phyloP scores from a whole-genome alignment of 2,329 filamentous ascomycete species.

The Botrytis tulipae region DNA sequence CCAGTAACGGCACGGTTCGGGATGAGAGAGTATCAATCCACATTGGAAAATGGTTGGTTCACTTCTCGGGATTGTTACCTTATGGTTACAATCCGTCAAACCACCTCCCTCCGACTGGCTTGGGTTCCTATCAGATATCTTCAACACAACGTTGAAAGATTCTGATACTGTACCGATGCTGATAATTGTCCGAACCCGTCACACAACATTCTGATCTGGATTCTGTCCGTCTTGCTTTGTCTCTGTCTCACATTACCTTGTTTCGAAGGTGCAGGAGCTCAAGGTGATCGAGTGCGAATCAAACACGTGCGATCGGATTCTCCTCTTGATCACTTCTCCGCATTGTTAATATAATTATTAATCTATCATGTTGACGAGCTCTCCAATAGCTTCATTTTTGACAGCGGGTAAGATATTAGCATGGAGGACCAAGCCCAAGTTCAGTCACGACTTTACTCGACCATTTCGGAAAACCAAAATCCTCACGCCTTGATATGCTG shows the following conservation, averaged over 20 bases:
- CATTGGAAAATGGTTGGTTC: conserved; percentile 6
- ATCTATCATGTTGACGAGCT: conserved; percentile 2
- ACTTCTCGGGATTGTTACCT: background rate
- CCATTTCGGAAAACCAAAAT: background rate
- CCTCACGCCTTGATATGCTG: background rate
- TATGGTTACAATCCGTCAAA: conserved; percentile 6
- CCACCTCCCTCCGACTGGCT: conserved; percentile 15
- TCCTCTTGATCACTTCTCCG: background rate
- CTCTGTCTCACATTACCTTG: background rate
- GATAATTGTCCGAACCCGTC: conserved; percentile 15
- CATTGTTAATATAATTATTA: background rate
- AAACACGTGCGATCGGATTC: conserved; percentile 16
- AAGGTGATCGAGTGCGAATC: conserved; percentile 8
- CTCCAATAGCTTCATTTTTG: background rate
- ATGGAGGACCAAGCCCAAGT: conserved; percentile 1
- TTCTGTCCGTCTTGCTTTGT: background rate
- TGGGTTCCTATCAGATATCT: conserved; percentile 3
- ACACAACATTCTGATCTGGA: conserved; percentile 8
- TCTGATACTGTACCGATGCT: conserved; percentile 13
- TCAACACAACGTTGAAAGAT: conserved; percentile 8
- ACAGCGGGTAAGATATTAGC: conserved; percentile 5
- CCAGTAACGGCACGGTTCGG: conserved; percentile 7
- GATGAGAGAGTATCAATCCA: background rate
- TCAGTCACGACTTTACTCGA: background rate
- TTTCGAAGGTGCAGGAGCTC: background rate